phyloP scores from a whole-genome alignment of 2,329 filamentous ascomycete genomes.

The Colletotrichum sp. region DNA sequence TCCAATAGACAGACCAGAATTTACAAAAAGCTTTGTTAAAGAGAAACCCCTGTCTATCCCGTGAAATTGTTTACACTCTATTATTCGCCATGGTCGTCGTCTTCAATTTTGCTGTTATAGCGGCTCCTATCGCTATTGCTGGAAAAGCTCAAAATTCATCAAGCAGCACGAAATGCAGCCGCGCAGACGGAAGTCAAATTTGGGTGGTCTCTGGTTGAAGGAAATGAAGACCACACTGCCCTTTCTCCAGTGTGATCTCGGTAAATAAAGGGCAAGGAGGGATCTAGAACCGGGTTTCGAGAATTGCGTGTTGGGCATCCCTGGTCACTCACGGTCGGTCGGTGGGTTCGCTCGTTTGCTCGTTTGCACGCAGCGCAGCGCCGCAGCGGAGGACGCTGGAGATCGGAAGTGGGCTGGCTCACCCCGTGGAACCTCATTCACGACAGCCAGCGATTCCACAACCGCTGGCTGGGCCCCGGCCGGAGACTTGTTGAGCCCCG shows the following conservation, averaged over 20 bases:
- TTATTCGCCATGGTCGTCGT: fast-evolving
- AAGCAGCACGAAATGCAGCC: neutral
- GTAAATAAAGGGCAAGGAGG: neutral
- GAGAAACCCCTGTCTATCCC: neutral
- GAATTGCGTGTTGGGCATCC: neutral
- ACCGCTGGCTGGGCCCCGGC: neutral
- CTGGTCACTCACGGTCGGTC: neutral
- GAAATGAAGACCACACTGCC: neutral
- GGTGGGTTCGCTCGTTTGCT: too few relatives aligned
- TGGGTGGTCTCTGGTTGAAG: neutral
- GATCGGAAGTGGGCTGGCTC: neutral
- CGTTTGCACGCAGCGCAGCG: neutral
- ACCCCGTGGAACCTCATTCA: neutral
- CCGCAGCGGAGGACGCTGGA: neutral
- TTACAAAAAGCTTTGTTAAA: neutral
- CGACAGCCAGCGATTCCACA: neutral
- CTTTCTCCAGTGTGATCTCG: neutral
- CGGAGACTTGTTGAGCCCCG: neutral
- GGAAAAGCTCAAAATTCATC: neutral
- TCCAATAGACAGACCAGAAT: neutral
- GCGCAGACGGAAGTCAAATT: neutral
- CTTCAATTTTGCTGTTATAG: neutral
- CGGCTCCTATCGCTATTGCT: neutral
- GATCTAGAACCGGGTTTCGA: neutral
- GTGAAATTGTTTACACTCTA: neutral